A percentile compares a stretch with the other conserved stretches of the same genome.
These are phyloP conservation scores for Macadamia integrifolia DNA, from an alignment of 164 flowering plant species.

Conservation along the genomic window DNA sequence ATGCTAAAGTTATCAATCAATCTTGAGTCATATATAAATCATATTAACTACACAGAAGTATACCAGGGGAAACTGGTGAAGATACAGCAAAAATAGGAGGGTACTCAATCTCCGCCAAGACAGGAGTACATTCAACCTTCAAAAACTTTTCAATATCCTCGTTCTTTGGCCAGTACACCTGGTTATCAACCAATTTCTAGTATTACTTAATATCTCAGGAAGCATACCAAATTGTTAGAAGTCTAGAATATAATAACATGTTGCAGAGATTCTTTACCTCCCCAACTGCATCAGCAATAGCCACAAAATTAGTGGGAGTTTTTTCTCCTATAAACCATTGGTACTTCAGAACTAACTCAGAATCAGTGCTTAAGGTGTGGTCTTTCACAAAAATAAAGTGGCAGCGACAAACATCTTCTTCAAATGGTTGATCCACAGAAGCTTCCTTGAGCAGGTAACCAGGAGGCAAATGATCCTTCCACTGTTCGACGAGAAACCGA, in stretches of 20 bases:
- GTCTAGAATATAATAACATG: neutral
- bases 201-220: neutral
- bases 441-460: slow-evolving; percentile 77
- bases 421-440: slow-evolving; percentile 75
- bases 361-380: slow-evolving; percentile 29
- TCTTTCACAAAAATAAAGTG: slow-evolving; percentile 71
- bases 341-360: slow-evolving; percentile 58
- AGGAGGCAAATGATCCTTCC: slow-evolving; percentile 81
- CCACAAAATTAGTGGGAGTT: slow-evolving; percentile 55
- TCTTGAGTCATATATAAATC: too few relatives aligned
- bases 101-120: slow-evolving; percentile 60
- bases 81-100: slow-evolving; percentile 84
- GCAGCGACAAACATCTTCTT: slow-evolving; percentile 85
- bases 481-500: slow-evolving; percentile 64
- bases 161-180: slow-evolving; percentile 89
- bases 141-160: slow-evolving; percentile 66
- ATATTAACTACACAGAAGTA: neutral
- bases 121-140: slow-evolving; percentile 85
- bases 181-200: slow-evolving; percentile 16
- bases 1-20: too few relatives aligned
- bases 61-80: slow-evolving; percentile 80
- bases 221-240: neutral
- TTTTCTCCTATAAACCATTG: slow-evolving; percentile 87
- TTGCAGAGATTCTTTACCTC: slow-evolving; percentile 46
- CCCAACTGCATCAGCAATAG: slow-evolving; percentile 57